phyloP scores from a whole-genome alignment of 495 filamentous ascomycete species.

The Glarea lozoyensis region DNA sequence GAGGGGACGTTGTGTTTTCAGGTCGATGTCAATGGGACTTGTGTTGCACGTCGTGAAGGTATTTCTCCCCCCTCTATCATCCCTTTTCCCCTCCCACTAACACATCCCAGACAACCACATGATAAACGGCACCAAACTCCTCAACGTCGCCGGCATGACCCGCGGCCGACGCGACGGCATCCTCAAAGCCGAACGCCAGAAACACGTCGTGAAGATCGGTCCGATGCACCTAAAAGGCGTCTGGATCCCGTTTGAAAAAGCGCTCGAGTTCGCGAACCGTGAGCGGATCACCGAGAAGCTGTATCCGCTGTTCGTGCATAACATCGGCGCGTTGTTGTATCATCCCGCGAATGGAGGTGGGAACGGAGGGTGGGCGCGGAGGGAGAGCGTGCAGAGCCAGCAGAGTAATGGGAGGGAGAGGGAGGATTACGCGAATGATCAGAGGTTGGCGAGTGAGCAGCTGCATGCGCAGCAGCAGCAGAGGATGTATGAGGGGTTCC shows the following conservation, averaged over 20 bases:
- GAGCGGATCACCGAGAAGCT: slow-evolving; percentile 96
- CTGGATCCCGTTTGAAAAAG: slow-evolving; percentile 97
- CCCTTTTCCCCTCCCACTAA: background rate
- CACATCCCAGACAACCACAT: slow-evolving; percentile 80
- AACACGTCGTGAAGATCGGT: slow-evolving; percentile 97
- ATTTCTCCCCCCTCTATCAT: slow-evolving; percentile 20
- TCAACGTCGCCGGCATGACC: slow-evolving; percentile 98
- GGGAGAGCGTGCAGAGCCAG: background rate
- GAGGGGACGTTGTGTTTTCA: slow-evolving; percentile 97
- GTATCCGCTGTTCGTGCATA: slow-evolving; percentile 95
- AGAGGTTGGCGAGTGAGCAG: no score
- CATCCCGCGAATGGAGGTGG: slow-evolving; percentile 92
- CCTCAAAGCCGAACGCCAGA: slow-evolving; percentile 91
- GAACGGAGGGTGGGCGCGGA: background rate
- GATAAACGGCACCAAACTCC: slow-evolving; percentile 96
- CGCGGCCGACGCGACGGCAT: slow-evolving; percentile 93
- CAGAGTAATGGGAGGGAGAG: background rate
- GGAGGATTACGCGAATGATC: no score
- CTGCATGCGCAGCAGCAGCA: no score
- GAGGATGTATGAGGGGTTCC: no score
- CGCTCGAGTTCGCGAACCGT: slow-evolving; percentile 96
- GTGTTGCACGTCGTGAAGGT: slow-evolving; percentile 93
- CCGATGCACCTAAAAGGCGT: slow-evolving; percentile 99
- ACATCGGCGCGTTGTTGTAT: slow-evolving; percentile 90
- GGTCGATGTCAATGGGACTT: slow-evolving; percentile 92